phyloP scores from a whole-genome alignment of 192 early-diverging fungal genomes.

The Entomortierella chlamydospora region DNA sequence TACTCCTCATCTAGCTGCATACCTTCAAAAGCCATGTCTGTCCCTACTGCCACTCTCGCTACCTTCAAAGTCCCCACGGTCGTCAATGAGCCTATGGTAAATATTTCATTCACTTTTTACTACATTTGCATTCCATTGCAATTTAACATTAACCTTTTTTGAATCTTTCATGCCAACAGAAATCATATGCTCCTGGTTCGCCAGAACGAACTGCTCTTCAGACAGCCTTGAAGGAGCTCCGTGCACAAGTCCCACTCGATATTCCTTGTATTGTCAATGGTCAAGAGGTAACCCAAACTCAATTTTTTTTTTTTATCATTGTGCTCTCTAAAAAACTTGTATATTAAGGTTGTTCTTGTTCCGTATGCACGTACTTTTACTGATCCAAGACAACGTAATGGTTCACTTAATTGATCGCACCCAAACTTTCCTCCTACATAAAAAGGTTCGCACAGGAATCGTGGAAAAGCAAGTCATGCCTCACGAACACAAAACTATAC shows the following conservation, averaged over 20 bases:
- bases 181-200: slow-evolving; percentile 82
- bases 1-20: not conserved
- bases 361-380: not conserved
- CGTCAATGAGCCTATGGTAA: slow-evolving; percentile 88
- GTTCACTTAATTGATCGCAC: slow-evolving; percentile 70
- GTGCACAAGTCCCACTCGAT: slow-evolving; percentile 72
- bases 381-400: slow-evolving; percentile 61
- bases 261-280: slow-evolving; percentile 91
- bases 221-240: slow-evolving; percentile 81
- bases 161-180: slow-evolving; percentile 35
- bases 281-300: slow-evolving; percentile 67
- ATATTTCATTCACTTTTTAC: not conserved
- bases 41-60: slow-evolving; percentile 73
- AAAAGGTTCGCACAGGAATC: slow-evolving; percentile 66
- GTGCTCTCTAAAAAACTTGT: not conserved
- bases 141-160: slow-evolving; percentile 4
- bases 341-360: not conserved
- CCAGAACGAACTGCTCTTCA: slow-evolving; percentile 77
- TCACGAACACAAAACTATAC: slow-evolving; percentile 80
- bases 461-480: slow-evolving; percentile 83
- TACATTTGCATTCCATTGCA: slow-evolving; percentile 13
- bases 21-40: slow-evolving; percentile 43
- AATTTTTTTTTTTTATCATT: not conserved
- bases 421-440: too few relatives aligned
- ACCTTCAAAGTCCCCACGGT: slow-evolving; percentile 85